Base-by-base conservation (phyloP, 83 land plant species). In the Diphasiastrum complanatum region DNA sequence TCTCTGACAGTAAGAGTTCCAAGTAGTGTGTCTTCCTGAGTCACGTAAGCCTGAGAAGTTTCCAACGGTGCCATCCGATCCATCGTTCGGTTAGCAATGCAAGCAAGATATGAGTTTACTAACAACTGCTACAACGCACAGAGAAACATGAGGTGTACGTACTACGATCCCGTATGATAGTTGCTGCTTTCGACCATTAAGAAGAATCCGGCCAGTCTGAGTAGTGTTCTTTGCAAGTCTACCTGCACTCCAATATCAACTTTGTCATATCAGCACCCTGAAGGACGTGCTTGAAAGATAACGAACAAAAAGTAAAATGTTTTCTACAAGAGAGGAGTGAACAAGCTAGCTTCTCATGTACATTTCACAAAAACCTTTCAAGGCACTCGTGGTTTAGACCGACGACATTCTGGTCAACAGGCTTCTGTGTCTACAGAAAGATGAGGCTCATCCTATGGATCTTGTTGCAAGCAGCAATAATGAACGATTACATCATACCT, bases 101-200 rank as follows among this genome's bases (percentile, higher is more conserved):
- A 54, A 11, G 4, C 58, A 54, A 54, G 16, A 24, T 18, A 47
- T 18, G 29, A n/a, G 4, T 4, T 5, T 54, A 29, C 34, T 24
- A n/a, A 31, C 4, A 24, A 47, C n/a, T 4, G 23, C 51, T 18
- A 18, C 51, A 24, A 18, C n/a, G 18, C 51, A 5, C 55, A 51
- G 25, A 5, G 2, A 2, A 34, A 16, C 2, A 22, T 11, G 19
- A 34, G 4, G 18, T 11, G 3, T 19, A 35, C 77, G 24, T 30
- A 67, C 77, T 16, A 61, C 77, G 28, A 60, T 61, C 24, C 77
- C 77, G 34, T 74, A 74, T 3, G 77, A 67, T 32, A 74, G 52
- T 10, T 60, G 43, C 8, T 37, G 60, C 24, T 67, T 60, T 16
- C 77, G 34, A 11, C 77, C 77, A 34, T 74, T 74, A 20, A 74